Base-by-base conservation (phyloP, 768 basidiomycete genomes). In the Pleurotus salmoneostramineus region DNA sequence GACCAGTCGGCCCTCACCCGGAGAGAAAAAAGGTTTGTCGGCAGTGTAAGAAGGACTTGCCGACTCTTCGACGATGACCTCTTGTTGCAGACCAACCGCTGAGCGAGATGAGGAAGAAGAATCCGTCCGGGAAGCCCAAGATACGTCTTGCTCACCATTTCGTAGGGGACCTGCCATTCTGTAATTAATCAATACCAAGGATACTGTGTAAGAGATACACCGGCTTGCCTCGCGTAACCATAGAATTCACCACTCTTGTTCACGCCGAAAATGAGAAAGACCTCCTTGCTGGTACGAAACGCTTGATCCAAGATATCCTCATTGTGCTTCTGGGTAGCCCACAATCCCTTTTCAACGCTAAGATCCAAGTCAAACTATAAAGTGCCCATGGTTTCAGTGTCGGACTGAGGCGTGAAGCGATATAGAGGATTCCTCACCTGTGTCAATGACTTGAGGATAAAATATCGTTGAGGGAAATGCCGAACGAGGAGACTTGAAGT, bases 191-290 rank as follows among this genome's bases (percentile, higher is more conserved):
- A 64, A 35, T 60, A 66, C 36, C 14, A 12, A 42, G 15, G n/a
- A 46, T 12, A 7, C 49, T 10, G 27, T 33, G 44, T 48, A 17
- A 10, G 21, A 15, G 12, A 45, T 15, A 54, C 5, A 17, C 36
- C 14, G 27, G 72, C 76, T 60, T 71, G 93, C 86, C 81, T 84
- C 8, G 93, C 95, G 67, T 92, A 95, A 17, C 95, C 95, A 65
- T 89, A 97, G 67, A 97, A 98, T 69, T 93, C 93, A 36, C 96
- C 94, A 57, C 89, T 90, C 68, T 89, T 93, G 73, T 98, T 98
- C 14, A 91, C 96, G 36, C 94, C 83, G 64, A 98, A 98, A 58
- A 98, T 85, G 45, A 98, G 80, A 65, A 80, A 90, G 3, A 98
- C 95, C 27, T 95, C 91, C 61, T 83, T 80, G 61, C 89, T 88